Evolutionary conservation across 192 early-diverging fungal genomes (phyloP).

Genomic region (Gaertneriomyces semiglobifer): DNA sequence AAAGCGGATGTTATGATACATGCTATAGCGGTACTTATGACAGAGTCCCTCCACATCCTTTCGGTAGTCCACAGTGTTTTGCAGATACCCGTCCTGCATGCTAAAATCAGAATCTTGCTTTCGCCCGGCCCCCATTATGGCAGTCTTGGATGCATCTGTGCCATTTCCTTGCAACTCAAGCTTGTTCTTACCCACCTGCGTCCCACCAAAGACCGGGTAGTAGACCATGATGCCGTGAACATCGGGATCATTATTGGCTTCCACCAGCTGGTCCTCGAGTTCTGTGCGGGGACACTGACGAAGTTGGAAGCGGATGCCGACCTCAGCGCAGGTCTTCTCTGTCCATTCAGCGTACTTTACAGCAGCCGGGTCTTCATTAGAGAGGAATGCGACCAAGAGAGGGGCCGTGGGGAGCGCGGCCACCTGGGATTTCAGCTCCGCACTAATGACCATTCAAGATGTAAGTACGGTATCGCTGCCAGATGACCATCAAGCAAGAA

Average conservation of each 20-base stretch:
- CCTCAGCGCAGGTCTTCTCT: conserved; percentile 83
- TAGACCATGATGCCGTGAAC: conserved; percentile 98
- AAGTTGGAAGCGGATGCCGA: conserved; percentile 89
- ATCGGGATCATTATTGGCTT: conserved; percentile 78
- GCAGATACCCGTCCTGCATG: conserved; percentile 81
- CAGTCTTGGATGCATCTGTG: neutral
- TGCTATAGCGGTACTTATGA: conserved; percentile 90
- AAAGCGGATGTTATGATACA: conserved; percentile 94
- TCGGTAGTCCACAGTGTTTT: conserved; percentile 77
- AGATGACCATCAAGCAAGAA: neutral
- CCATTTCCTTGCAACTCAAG: neutral
- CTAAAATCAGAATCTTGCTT: too few species aligned
- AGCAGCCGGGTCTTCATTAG: conserved; percentile 87
- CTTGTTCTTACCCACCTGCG: conserved; percentile 54
- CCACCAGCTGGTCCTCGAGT: conserved; percentile 78
- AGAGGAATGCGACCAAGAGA: conserved; percentile 84
- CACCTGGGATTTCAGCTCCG: conserved; percentile 42
- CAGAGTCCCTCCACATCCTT: conserved; percentile 98
- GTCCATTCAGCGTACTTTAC: conserved; percentile 96
- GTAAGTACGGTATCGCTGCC: neutral
- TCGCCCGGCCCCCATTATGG: neutral
- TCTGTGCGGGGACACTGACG: conserved; percentile 75
- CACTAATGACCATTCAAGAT: conserved; percentile 20
- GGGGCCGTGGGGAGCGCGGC: conserved; percentile 25
- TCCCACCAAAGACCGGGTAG: conserved; percentile 94